Base-by-base conservation (phyloP, 2,329 filamentous ascomycete genomes). In the Fusarium incarnatum region DNA sequence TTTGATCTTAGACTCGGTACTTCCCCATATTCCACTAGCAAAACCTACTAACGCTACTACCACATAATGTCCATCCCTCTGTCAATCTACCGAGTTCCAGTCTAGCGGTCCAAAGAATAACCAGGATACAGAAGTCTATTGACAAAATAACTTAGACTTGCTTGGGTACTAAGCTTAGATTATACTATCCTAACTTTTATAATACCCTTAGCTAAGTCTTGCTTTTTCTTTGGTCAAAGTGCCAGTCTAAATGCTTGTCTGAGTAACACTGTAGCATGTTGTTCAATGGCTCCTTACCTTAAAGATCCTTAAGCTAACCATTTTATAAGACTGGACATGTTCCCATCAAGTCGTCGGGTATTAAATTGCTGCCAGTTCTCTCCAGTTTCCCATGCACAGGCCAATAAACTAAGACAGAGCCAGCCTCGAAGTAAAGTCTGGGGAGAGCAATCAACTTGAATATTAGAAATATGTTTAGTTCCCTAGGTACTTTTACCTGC, bases 21-120 rank as follows among this genome's bases (percentile, higher is more conserved):
- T 56, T 50, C 53, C 45, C 45, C 60, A 40, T 64, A 25, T 59
- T 52, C 50, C 46, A 11, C 53, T 42, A 52, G 40, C 30, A 47
- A 47, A 56, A 47, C 49, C 46, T 37, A 28, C 28, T 30, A 30
- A 30, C 56, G 52, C 50, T 41, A 47, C 30, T 55, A 55, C 40
- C 40, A 32, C 30, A 32, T 56, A 28, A 16, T 48, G n/a, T 37
- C 30, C 15, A 16, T 37, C 30, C 15, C n/a, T 37, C n/a, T 22
- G 15, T 34, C 12, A 8, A 18, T 16, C 18, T 15, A 30, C 30
- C 18, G 27, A 20, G 42, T 34, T 23, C 28, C 12, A 28, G 28
- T 28, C 28, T 8, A 5, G 28, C 13, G 7, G 28, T 30, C 28
- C 28, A 30, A 30, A 30, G 7, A 30, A 30, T 4, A 30, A 30